Evolutionary conservation across 345 rosid genomes (phyloP), one percentile per base, ranked within the genome.

Genomic region (Eucalyptus erythrocorys): DNA sequence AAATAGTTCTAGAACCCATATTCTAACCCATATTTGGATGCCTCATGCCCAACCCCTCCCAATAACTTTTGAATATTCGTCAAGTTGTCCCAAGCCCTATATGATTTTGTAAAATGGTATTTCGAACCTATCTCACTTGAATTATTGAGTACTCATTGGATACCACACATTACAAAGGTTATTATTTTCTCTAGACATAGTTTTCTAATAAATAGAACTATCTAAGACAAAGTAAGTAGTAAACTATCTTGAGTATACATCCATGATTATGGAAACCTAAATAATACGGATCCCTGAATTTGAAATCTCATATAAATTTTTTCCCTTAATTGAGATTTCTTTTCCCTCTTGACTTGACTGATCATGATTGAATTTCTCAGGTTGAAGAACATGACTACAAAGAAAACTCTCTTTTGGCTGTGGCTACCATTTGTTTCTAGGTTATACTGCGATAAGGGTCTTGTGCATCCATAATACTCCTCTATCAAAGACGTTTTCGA

Each of bases 81-180:
- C 4, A 24, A 30, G n/a, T 13, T 0, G 2, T 61, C 34, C 8
- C 3, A 0, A 64, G 4, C 8, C 34, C 4, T 30, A 14, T n/a
- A 30, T 12, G 17, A 64, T 64, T 61, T 13, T 30, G 3, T 64
- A 1, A 64, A n/a, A 51, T 30, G 17, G 7, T n/a, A 30, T 64
- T 30, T 61, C 0, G 5, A 30, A 61, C 2, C 4, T 13, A 61
- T 61, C 8, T 30, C 34, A 61, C 71, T 12, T 61, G 13, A 61
- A 7, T 61, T 61, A 30, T 30, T 1, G 34, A 7, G 34, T 64
- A 2, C 9, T 19, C 10, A n/a, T 64, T 1, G 1, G 8, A 64
- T 64, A 30, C 10, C 5, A 0, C 19, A 14, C 2, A 61, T 61
- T 6, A 61, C 4, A 6, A 64, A 30, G 13, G 32, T 13, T 30